phyloP scores from a whole-genome alignment of 257 asterid species.

The Przewalskia tangutica region DNA sequence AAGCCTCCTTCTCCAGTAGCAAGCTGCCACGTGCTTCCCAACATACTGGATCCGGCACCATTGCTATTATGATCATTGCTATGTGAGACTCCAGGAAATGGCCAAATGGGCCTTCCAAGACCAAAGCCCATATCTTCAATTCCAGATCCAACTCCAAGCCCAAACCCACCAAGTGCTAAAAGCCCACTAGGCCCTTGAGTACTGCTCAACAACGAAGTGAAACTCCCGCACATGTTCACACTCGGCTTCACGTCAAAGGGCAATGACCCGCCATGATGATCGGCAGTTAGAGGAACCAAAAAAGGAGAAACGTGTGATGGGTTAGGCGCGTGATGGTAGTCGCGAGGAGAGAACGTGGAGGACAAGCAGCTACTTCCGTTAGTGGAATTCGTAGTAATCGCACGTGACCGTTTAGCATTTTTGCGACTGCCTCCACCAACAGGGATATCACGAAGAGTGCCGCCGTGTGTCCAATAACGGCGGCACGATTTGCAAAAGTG shows the following conservation, averaged over 20 bases:
- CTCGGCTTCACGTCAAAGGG: too few species aligned
- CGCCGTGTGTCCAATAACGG: conserved; percentile 98
- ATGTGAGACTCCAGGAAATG: conserved; percentile 27
- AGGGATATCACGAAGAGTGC: conserved; percentile 87
- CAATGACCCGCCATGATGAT: conserved; percentile 20
- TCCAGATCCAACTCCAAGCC: conserved; percentile 42
- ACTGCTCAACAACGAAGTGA: conserved; percentile 52
- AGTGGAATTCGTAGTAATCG: not conserved
- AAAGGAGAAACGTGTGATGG: conserved; percentile 21
- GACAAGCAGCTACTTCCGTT: conserved; percentile 10
- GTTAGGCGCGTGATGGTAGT: conserved; percentile 37
- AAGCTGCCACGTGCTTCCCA: conserved; percentile 59
- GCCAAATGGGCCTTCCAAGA: conserved; percentile 57
- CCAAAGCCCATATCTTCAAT: conserved; percentile 59
- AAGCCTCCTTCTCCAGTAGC: conserved; percentile 47
- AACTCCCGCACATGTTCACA: conserved; percentile 41
- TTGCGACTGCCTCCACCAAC: conserved; percentile 87
- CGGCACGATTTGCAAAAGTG: conserved; percentile 95
- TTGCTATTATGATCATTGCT: conserved; percentile 14
- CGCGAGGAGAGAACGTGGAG: conserved; percentile 18
- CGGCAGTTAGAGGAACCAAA: conserved; percentile 27
- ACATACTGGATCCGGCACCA: conserved; percentile 5
- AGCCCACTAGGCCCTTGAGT: conserved; percentile 48
- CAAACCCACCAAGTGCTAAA: conserved; percentile 55
- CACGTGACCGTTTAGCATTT: conserved; percentile 80